phyloP scores from a whole-genome alignment of 805 yeast genomes.

The Zygotorulaspora chibaensis region DNA sequence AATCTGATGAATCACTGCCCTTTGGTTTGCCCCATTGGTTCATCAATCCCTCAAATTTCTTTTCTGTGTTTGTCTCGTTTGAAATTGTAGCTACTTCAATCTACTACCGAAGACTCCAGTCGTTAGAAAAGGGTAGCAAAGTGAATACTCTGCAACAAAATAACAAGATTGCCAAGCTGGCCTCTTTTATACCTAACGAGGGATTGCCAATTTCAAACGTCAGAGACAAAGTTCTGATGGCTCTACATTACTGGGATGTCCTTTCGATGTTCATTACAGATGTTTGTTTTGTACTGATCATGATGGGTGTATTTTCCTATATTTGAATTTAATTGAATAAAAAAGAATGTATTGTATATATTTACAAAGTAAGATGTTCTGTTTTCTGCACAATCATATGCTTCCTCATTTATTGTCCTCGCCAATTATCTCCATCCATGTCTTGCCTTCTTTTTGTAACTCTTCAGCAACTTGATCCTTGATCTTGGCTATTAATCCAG shows the following conservation, averaged over 20 bases:
- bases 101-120: slow-evolving; percentile 29
- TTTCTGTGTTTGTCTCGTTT: slow-evolving; percentile 32
- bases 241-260: slow-evolving; percentile 34
- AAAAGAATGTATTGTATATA: slow-evolving; percentile 2
- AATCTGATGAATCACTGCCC: slow-evolving; percentile 2
- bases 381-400: not conserved
- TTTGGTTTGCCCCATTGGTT: slow-evolving; percentile 8
- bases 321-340: slow-evolving; percentile 6
- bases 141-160: slow-evolving; percentile 27
- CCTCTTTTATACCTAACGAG: slow-evolving; percentile 35
- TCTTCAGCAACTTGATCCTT: slow-evolving; percentile 56
- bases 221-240: slow-evolving; percentile 25
- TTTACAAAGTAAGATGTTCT: not conserved
- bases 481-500: slow-evolving; percentile 66
- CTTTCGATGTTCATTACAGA: slow-evolving; percentile 33
- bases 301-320: slow-evolving; percentile 29
- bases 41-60: slow-evolving; percentile 30
- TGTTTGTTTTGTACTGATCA: slow-evolving; percentile 31
- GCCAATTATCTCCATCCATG: slow-evolving; percentile 80
- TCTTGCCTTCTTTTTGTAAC: slow-evolving; percentile 66
- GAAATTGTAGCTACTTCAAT: slow-evolving; percentile 34
- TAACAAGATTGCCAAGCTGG: slow-evolving; percentile 29
- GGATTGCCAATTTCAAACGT: slow-evolving; percentile 30
- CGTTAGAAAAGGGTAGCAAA: slow-evolving; percentile 25
- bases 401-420: slow-evolving; percentile 42